phyloP scores from a whole-genome alignment of 2,329 filamentous ascomycete genomes.

The Penicillium sp. region DNA sequence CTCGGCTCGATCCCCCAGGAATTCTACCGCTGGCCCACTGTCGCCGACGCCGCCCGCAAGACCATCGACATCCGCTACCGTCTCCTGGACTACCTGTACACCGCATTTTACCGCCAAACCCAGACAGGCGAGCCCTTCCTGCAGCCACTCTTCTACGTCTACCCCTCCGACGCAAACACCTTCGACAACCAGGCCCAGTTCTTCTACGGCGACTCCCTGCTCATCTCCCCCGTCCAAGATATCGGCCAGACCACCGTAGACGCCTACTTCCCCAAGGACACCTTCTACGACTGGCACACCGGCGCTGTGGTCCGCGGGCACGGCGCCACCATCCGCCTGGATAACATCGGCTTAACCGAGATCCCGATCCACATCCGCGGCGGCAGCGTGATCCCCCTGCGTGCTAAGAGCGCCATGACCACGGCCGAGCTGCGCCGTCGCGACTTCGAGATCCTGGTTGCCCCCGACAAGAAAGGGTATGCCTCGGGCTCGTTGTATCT shows the following conservation, averaged over 20 bases:
- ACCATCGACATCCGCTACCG: conserved; percentile 73
- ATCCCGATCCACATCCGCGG: conserved; percentile 67
- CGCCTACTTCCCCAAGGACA: conserved; percentile 59
- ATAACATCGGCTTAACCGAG: conserved; percentile 49
- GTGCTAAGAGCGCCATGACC: conserved; percentile 57
- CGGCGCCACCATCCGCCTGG: conserved; percentile 47
- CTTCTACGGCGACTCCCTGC: conserved; percentile 60
- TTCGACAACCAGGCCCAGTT: conserved; percentile 58
- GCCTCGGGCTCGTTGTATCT: conserved; percentile 71
- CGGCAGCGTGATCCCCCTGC: conserved; percentile 61
- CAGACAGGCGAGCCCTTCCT: conserved; percentile 65
- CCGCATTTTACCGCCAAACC: conserved; percentile 63
- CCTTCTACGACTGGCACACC: conserved; percentile 64
- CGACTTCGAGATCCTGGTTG: conserved; percentile 71
- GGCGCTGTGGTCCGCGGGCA: conserved; percentile 49
- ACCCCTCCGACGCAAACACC: conserved; percentile 59
- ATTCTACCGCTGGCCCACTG: conserved; percentile 69
- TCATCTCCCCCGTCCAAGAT: conserved; percentile 59
- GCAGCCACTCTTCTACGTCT: conserved; percentile 71
- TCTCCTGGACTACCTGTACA: conserved; percentile 80
- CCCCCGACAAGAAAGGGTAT: conserved; percentile 61
- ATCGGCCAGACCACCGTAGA: conserved; percentile 55
- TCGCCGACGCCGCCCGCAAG: conserved; percentile 64
- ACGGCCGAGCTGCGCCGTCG: conserved; percentile 62
- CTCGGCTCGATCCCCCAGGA: conserved; percentile 61